phyloP scores from a whole-genome alignment of 1,139 yeast genomes.

The Petasospora rhodanensis region DNA sequence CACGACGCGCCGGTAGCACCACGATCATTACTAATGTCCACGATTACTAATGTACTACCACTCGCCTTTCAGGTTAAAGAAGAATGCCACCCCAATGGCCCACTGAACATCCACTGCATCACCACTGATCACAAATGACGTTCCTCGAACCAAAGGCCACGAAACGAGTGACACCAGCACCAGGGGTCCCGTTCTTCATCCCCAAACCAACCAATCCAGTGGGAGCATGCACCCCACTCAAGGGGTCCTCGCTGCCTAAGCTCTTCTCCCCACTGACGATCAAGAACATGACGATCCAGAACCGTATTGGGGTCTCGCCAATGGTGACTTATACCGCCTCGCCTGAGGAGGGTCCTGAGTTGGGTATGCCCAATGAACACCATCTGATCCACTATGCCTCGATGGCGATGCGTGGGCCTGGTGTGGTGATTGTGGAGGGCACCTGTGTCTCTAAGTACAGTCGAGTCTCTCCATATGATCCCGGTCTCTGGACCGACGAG shows the following conservation, averaged over 20 bases:
- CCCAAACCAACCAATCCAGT: too few species aligned
- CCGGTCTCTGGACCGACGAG: constrained; percentile 47
- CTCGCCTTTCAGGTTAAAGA: too few species aligned
- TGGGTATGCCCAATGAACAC: constrained; percentile 41
- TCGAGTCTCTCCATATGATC: constrained; percentile 41
- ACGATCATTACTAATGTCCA: too few species aligned
- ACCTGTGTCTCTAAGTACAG: constrained; percentile 42
- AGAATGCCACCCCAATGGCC: too few species aligned
- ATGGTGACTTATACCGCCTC: constrained; percentile 53
- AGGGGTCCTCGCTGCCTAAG: constrained; percentile 8
- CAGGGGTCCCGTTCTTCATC: too few species aligned
- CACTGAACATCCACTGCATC: too few species aligned
- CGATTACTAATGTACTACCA: too few species aligned
- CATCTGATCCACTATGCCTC: constrained; percentile 45
- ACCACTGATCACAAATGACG: too few species aligned
- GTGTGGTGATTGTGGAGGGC: constrained; percentile 49
- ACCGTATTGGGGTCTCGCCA: constrained; percentile 55
- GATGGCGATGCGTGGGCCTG: constrained; percentile 45
- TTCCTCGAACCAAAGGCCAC: too few species aligned
- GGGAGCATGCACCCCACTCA: too few species aligned
- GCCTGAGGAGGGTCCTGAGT: constrained; percentile 16
- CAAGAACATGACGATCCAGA: constrained; percentile 37
- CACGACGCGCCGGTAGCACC: too few species aligned
- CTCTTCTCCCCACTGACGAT: constrained; percentile 39
- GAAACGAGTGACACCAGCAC: too few species aligned